Evolutionary conservation across 768 basidiomycete genomes (phyloP).

Genomic region (Boletus barrowsii): DNA sequence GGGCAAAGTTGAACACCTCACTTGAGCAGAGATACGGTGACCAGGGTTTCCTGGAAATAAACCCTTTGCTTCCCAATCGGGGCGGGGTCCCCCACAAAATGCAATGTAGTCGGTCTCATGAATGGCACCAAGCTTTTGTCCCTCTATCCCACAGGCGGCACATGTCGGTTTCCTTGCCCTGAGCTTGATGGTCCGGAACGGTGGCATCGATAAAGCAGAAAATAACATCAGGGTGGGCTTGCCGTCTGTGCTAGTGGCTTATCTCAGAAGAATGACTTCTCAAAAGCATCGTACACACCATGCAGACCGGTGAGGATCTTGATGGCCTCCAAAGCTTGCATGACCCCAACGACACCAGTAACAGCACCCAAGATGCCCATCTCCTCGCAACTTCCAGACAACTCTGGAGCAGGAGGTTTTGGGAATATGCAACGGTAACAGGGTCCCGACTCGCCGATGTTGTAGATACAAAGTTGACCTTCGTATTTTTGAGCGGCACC

Average conservation of each 20-base stretch:
- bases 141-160: constrained; percentile 65
- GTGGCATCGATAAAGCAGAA: constrained; percentile 63
- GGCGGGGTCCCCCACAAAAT: constrained; percentile 75
- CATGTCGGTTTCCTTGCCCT: constrained; percentile 69
- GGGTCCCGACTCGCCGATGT: constrained; percentile 65
- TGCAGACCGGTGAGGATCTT: constrained; percentile 70
- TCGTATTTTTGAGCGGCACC: constrained; percentile 89
- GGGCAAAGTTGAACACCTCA: constrained; percentile 17
- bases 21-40: constrained; percentile 44
- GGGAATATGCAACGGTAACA: constrained; percentile 97
- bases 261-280: background rate
- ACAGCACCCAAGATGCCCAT: constrained; percentile 85
- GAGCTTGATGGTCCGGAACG: constrained; percentile 83
- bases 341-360: constrained; percentile 82
- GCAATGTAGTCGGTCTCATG: constrained; percentile 73
- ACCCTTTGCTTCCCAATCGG: constrained; percentile 64
- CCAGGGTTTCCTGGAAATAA: constrained; percentile 39
- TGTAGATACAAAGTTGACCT: constrained; percentile 78
- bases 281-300: constrained; percentile 38
- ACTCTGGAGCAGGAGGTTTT: constrained; percentile 61
- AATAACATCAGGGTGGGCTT: constrained; percentile 69
- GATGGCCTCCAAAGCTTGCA: constrained; percentile 88
- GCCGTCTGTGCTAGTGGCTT: constrained; percentile 40
- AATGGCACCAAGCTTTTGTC: constrained; percentile 42
- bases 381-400: constrained; percentile 79